Conservation (phyloP, 495 filamentous ascomycete genomes). For the Tuber magnatum region DNA sequence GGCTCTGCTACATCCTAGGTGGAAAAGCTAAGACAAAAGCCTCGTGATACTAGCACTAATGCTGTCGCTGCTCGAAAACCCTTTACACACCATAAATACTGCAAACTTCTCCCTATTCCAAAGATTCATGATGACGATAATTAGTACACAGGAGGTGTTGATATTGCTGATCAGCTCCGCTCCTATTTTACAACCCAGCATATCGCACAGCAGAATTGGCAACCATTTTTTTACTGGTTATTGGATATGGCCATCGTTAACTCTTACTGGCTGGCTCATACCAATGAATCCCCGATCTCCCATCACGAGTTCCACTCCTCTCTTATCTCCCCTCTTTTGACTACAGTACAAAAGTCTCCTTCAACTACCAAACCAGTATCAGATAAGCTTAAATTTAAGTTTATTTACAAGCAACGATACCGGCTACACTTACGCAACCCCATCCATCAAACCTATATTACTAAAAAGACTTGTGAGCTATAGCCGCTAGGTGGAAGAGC, state of each 20-base stretch:
- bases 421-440: too few species aligned
- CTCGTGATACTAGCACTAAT: conserved; percentile 5
- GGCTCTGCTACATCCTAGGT: background rate
- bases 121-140: conserved; percentile 28
- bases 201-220: conserved; percentile 20
- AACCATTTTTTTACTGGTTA: conserved; percentile 32
- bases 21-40: background rate
- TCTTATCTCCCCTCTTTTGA: background rate
- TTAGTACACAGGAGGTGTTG: conserved; percentile 28
- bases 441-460: too few species aligned
- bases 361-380: too few species aligned
- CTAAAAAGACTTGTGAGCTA: too few species aligned
- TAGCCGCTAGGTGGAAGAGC: too few species aligned
- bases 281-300: background rate
- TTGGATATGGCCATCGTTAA: conserved; percentile 30
- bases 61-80: background rate
- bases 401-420: too few species aligned
- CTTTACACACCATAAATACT: background rate
- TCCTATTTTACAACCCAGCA: conserved; percentile 26
- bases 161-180: conserved; percentile 20
- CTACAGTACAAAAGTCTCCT: background rate
- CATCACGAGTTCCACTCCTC: background rate
- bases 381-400: too few species aligned
- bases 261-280: background rate
- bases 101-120: conserved; percentile 3